Percentiles rank a stretch among this genome's conserved stretches.
phyloP scores from a whole-genome alignment of 306 rosid species.

The Trichosanthes truncata region DNA sequence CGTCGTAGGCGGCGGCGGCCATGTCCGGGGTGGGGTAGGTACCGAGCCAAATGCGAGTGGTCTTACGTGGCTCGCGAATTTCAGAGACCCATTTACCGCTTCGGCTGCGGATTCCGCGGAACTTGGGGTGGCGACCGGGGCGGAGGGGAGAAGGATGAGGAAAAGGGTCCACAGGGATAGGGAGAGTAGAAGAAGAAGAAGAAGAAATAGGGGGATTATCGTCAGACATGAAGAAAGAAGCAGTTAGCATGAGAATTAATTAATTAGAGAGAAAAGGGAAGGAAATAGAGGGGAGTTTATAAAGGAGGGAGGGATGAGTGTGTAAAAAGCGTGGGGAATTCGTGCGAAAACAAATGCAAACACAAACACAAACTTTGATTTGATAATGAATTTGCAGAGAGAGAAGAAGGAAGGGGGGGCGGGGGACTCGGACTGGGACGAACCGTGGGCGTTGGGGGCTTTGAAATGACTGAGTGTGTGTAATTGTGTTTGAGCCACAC shows the following conservation, averaged over 20 bases:
- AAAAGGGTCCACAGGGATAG: too few relatives aligned
- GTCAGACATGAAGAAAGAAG: background rate
- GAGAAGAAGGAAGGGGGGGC: too few relatives aligned
- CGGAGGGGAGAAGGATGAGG: background rate
- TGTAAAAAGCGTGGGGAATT: conserved; percentile 52
- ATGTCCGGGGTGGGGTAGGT: conserved; percentile 70
- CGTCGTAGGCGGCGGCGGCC: conserved; percentile 97
- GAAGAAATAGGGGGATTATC: too few relatives aligned
- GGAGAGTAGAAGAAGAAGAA: too few relatives aligned
- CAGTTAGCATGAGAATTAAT: too few relatives aligned
- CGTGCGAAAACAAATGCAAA: conserved; percentile 18
- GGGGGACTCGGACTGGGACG: too few relatives aligned
- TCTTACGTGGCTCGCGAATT: conserved; percentile 85
- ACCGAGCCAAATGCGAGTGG: conserved; percentile 88
- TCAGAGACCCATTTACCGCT: conserved; percentile 97
- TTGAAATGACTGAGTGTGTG: too few relatives aligned
- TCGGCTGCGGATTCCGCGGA: conserved; percentile 60
- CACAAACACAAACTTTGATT: too few relatives aligned
- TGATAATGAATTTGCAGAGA: too few relatives aligned
- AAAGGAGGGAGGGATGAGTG: conserved; percentile 2
- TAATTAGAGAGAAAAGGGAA: too few relatives aligned
- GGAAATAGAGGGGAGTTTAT: background rate
- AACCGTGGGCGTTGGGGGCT: too few relatives aligned
- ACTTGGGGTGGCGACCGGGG: conserved; percentile 32
- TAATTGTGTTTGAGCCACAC: too few relatives aligned